Evolutionary conservation across 2,329 filamentous ascomycete species (phyloP), one percentile per base, ranked within the genome.

Genomic region (Neofusicoccum kwambonambiense): DNA sequence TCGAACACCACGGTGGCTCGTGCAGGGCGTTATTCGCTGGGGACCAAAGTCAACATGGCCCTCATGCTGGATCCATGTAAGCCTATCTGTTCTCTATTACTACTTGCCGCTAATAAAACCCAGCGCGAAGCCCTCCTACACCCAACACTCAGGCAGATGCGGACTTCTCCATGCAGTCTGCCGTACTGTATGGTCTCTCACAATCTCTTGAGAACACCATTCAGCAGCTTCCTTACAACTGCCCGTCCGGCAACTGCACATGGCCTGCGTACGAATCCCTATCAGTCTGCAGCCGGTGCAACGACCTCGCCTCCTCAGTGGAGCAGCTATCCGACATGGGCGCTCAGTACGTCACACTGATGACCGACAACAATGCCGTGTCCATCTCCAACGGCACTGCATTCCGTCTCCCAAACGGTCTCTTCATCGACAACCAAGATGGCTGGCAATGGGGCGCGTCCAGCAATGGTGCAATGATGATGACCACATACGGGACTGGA

Each of bases 131-230:
- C n/a, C 34, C 50, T 1, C 11, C 50, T 2, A 13, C 1, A 8
- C 4, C n/a, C 8, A 39, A 31, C 12, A 44, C 41, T 1, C 9
- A 19, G 3, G 50, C 66, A 19, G 49, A 47, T n/a, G 64, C 62
- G 2, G 67, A 68, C 44, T 67, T 64, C 45, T 52, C 63, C 4
- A 58, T 68, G 54, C 66, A 67, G n/a, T 51, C 66, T 8, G 64
- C 62, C 3, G 47, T 67, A 8, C 27, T 68, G 1, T 52, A 54
- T 49, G 67, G 66, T 3, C 57, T 68, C 1, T 22, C 41, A 4
- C 44, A 66, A 12, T 13, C 52, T 2, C 13, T 27, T 2, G 9
- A 50, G 7, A 39, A 37, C 31, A 31, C 62, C 3, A 41, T 37
- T 12, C 60, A 65, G 17, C 66, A 67, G 19, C 41, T 65, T n/a